phyloP scores from a whole-genome alignment of 2,329 filamentous ascomycete species.

The Metarhizium album region DNA sequence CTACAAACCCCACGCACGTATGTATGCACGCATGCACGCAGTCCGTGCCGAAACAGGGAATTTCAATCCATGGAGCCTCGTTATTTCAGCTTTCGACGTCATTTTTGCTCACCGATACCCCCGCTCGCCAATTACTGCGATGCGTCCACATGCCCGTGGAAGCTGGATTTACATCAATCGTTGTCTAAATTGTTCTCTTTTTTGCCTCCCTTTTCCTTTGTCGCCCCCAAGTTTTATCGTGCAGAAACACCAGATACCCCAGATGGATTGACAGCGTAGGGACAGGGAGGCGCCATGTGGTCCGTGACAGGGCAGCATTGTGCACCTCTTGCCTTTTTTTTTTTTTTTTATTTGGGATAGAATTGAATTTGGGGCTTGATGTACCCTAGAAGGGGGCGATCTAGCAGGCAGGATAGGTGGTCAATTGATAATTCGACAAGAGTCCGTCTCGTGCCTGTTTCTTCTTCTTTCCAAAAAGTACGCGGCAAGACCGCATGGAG shows the following conservation, averaged over 20 bases:
- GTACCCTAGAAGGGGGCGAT: neutral
- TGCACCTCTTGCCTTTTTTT: neutral
- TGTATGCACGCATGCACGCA: neutral
- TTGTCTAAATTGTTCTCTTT: neutral
- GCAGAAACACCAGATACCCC: constrained; percentile 4
- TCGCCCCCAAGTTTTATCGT: neutral
- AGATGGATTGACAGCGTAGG: constrained; percentile 1
- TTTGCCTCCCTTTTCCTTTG: neutral
- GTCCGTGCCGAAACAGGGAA: neutral
- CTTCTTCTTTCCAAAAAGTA: too few relatives aligned
- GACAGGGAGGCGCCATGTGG: too few relatives aligned
- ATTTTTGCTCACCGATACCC: neutral
- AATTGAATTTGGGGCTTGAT: neutral
- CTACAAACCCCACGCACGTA: neutral
- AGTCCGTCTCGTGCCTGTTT: neutral
- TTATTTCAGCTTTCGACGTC: neutral
- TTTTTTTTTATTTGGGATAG: neutral
- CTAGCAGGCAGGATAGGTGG: neutral
- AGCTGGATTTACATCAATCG: neutral
- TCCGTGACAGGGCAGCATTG: neutral
- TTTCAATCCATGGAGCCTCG: neutral
- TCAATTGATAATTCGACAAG: neutral
- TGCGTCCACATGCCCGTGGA: neutral
- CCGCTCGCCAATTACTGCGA: neutral
- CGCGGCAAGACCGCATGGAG: too few relatives aligned